Evolutionary conservation across 495 filamentous ascomycete genomes (phyloP).

Genomic region (Annulohypoxylon nitens): DNA sequence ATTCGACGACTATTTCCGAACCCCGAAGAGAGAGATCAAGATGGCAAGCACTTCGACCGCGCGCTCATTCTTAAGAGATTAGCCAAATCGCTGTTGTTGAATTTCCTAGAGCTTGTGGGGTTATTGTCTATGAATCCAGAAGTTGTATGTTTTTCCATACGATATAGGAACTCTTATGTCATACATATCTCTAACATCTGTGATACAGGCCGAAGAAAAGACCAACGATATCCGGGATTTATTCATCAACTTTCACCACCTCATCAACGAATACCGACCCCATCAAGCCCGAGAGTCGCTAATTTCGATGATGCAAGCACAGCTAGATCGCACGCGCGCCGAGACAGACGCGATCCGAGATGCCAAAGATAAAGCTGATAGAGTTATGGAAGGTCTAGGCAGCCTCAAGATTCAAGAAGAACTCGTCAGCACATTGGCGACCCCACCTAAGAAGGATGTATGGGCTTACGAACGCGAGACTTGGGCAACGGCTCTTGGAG

Average conservation of each 20-base stretch:
- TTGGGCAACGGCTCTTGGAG: constrained; percentile 17
- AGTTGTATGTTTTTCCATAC: constrained; percentile 53
- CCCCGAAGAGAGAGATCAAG: constrained; percentile 55
- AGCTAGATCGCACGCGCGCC: constrained; percentile 76
- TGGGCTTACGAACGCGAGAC: constrained; percentile 23
- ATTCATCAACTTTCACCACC: constrained; percentile 88
- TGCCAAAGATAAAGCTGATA: constrained; percentile 78
- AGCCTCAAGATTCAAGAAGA: constrained; percentile 57
- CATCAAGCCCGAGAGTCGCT: constrained; percentile 94
- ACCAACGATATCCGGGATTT: constrained; percentile 80
- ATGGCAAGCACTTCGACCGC: constrained; percentile 71
- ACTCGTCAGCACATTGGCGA: constrained; percentile 28
- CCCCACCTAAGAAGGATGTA: constrained; percentile 26
- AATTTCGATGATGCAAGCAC: constrained; percentile 92
- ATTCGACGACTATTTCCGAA: constrained; percentile 77
- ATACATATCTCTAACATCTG: constrained; percentile 18
- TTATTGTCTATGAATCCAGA: constrained; percentile 74
- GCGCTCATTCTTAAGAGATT: constrained; percentile 82
- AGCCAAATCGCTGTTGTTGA: constrained; percentile 83
- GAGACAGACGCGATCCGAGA: constrained; percentile 82
- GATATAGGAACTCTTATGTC: not conserved
- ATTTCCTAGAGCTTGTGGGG: constrained; percentile 84
- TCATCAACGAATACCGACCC: constrained; percentile 93
- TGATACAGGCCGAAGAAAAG: constrained; percentile 66
- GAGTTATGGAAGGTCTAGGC: constrained; percentile 73